Percentiles rank a stretch among this genome's conserved stretches.
phyloP scores from a whole-genome alignment of 495 filamentous ascomycete genomes.

The Talaromyces nanjingensis region DNA sequence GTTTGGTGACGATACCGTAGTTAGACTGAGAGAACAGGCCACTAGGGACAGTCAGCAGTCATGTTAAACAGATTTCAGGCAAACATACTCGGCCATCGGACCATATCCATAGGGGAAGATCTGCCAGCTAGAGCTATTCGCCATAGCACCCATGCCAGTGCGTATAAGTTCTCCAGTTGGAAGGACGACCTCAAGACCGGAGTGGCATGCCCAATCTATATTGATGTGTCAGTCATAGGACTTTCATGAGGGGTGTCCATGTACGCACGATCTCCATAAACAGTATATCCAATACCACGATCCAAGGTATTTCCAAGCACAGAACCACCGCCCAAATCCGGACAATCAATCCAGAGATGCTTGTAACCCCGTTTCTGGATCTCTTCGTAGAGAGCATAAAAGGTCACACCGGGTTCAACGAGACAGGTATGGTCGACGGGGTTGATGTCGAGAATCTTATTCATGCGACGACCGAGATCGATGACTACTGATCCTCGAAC shows the following conservation, averaged over 20 bases:
- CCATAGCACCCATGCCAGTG: conserved; percentile 51
- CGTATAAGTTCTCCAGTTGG: conserved; percentile 47
- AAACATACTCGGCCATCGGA: conserved; percentile 15
- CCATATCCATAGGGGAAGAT: conserved; percentile 31
- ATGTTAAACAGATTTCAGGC: conserved; percentile 27
- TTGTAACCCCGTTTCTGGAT: conserved; percentile 41
- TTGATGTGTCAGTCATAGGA: neutral
- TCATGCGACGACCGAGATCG: conserved; percentile 43
- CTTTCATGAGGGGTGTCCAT: too few species aligned
- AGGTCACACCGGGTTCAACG: conserved; percentile 46
- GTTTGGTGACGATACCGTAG: conserved; percentile 53
- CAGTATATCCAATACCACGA: conserved; percentile 32
- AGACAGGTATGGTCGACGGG: conserved; percentile 26
- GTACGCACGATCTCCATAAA: conserved; percentile 23
- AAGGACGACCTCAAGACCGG: conserved; percentile 51
- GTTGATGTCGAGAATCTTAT: conserved; percentile 22
- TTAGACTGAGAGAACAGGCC: conserved; percentile 52
- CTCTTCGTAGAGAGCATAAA: conserved; percentile 45
- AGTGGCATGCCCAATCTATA: conserved; percentile 22
- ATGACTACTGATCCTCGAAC: conserved; percentile 47
- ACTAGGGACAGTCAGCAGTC: neutral
- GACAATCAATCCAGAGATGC: conserved; percentile 44
- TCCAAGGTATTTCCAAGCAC: conserved; percentile 48
- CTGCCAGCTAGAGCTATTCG: conserved; percentile 11
- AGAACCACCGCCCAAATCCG: conserved; percentile 51